Conservation (phyloP, 2,329 filamentous ascomycete genomes). For the Colletotrichum sp. region DNA sequence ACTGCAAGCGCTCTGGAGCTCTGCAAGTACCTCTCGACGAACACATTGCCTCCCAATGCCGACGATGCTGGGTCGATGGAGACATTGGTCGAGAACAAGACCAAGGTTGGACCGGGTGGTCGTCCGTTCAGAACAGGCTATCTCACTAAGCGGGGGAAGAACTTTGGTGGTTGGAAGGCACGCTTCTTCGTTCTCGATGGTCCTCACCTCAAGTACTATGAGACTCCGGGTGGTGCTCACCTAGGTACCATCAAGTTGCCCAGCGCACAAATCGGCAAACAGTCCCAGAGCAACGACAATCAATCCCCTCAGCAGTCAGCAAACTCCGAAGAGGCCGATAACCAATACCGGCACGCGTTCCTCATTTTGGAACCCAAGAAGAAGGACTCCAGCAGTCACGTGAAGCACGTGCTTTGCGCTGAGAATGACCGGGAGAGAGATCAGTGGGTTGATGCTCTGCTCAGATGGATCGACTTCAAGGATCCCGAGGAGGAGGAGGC, state of each 20-base stretch:
- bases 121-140: conserved; percentile 84
- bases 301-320: conserved; percentile 63
- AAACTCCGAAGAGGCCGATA: conserved; percentile 78
- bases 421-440: conserved; percentile 94
- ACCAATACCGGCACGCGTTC: conserved; percentile 96
- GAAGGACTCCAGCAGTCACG: conserved; percentile 86
- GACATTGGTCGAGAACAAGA: conserved; percentile 34
- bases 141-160: conserved; percentile 95
- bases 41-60: conserved; percentile 65
- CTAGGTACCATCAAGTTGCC: conserved; percentile 92
- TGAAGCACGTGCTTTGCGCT: conserved; percentile 93
- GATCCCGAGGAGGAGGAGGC: conserved; percentile 64
- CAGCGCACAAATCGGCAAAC: conserved; percentile 92
- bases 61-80: conserved; percentile 54
- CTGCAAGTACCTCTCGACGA: conserved; percentile 83
- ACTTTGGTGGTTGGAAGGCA: conserved; percentile 98
- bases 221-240: conserved; percentile 87
- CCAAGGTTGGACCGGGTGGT: conserved; percentile 63
- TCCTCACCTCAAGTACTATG: conserved; percentile 82
- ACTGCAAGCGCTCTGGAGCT: conserved; percentile 78
- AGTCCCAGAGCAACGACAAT: conserved; percentile 70
- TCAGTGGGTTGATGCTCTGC: conserved; percentile 87
- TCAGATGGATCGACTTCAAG: conserved; percentile 85
- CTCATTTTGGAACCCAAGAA: conserved; percentile 94
- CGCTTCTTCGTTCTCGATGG: conserved; percentile 67